Conservation (phyloP, 306 rosid genomes). For the Lathyrus aphaca region DNA sequence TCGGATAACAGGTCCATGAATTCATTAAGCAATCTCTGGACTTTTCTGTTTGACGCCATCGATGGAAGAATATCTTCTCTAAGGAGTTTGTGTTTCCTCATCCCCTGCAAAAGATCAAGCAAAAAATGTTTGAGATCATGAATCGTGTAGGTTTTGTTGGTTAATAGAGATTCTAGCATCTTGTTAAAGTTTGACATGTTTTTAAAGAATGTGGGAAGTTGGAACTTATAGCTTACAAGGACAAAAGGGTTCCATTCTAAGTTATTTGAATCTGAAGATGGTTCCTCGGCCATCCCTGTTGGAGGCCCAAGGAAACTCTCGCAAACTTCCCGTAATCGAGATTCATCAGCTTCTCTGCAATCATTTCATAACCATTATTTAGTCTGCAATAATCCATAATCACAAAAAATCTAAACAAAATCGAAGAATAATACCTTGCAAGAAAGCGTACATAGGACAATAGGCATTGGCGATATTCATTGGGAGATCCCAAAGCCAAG, state of each 20-base stretch:
- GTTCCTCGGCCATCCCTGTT: conserved; percentile 80
- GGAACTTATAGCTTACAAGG: conserved; percentile 63
- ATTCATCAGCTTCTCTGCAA: conserved; percentile 98
- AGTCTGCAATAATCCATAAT: conserved; percentile 33
- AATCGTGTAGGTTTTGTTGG: background rate
- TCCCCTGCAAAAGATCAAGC: conserved; percentile 62
- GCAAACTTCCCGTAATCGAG: conserved; percentile 90
- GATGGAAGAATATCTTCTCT: conserved; percentile 96
- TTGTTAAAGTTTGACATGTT: background rate
- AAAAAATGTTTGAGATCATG: conserved; percentile 25
- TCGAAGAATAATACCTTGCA: conserved; percentile 65
- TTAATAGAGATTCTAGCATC: conserved; percentile 1
- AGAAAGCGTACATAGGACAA: conserved; percentile 86
- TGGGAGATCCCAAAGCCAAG: conserved; percentile 84
- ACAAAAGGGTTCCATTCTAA: conserved; percentile 90
- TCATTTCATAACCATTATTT: conserved; percentile 32
- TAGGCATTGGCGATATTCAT: conserved; percentile 88
- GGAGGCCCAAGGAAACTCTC: conserved; percentile 99
- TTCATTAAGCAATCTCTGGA: conserved; percentile 92
- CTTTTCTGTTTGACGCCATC: conserved; percentile 95
- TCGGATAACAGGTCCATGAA: conserved; percentile 91
- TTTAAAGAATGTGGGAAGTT: conserved; percentile 7
- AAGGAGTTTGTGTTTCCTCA: conserved; percentile 90
- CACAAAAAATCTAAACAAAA: conserved; percentile 4
- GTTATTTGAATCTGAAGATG: conserved; percentile 57